phyloP scores from a whole-genome alignment of 352 stramenopile genomes.

The Phytophthora ohioensis region DNA sequence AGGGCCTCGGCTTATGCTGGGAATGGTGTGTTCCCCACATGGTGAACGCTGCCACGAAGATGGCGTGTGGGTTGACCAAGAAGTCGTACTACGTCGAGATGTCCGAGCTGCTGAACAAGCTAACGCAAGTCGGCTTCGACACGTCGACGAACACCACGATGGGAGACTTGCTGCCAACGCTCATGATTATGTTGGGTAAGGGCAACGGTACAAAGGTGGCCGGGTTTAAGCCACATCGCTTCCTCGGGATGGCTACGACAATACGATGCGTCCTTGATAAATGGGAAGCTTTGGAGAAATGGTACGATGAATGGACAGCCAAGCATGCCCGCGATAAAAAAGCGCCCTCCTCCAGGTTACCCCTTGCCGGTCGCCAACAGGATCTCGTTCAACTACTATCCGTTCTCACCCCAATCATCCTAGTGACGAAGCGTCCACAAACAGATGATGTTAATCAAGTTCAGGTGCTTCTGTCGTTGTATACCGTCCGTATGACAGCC shows the following conservation, averaged over 20 bases:
- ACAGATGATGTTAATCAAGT: not conserved
- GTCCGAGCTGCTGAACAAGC: not conserved
- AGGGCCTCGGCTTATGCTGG: not conserved
- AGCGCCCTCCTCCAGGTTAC: not conserved
- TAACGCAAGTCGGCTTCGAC: not conserved
- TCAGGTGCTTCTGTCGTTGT: too few species aligned
- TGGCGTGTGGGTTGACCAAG: not conserved
- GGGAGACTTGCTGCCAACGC: not conserved
- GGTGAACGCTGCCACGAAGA: constrained; percentile 13
- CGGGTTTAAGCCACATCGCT: constrained; percentile 5
- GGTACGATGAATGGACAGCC: not conserved
- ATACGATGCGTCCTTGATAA: not conserved
- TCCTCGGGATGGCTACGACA: not conserved
- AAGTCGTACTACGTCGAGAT: not conserved
- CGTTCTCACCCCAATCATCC: not conserved
- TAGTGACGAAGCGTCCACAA: not conserved
- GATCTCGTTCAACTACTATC: not conserved
- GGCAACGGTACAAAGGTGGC: constrained; percentile 2
- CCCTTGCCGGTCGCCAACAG: not conserved
- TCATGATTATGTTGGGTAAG: not conserved
- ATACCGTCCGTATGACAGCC: not conserved
- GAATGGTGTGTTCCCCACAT: constrained; percentile 16
- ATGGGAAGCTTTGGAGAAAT: not conserved
- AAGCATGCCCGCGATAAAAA: not conserved
- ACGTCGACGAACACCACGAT: not conserved